Base-by-base conservation (phyloP, 441 rosid genomes). In the Oxalis stricta region DNA sequence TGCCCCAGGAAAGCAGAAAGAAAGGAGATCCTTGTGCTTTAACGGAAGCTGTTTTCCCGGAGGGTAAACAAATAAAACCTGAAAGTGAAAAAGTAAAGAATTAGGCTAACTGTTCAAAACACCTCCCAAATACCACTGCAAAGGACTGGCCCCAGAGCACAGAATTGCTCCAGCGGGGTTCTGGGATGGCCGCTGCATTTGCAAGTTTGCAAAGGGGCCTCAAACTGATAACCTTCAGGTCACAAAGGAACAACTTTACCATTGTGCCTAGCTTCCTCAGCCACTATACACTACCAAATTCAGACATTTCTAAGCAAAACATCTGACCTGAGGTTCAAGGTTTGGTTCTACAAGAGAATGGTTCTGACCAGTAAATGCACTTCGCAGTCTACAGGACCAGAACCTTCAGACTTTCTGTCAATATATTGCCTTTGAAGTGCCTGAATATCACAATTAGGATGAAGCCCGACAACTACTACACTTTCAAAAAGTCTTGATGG, bases 1-100 rank as follows among this genome's bases (percentile, higher is more conserved):
- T 49, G 31, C 95, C 95, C 82, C 95, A 51, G 96, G 98, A 50
- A 85, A 83, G 88, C 94, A 91, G 62, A 83, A 85, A 5, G 98
- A 85, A 49, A 80, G 70, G 52, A 91, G 93, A 77, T 85, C 96
- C 63, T 83, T 85, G 66, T 72, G 61, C 67, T 75, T 75, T 45
- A 91, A 67, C 1, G 95, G 95, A 43, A 85, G 72, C 47, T 64
- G 83, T 55, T 77, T 91, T 58, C 79, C 89, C 3, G 85, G 93
- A 23, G 98, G 96, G 53, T 91, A 91, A 56, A 72, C 93, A 71
- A 78, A 81, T 56, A 85, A 70, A 46, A 84, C 88, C 94, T 84
- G 76, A 22, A 65, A 63, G 42, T 21, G 54, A 33, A 55, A 42
- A 47, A 33, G 29, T 60, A 21, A 40, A 24, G 45, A 22, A 55